Evolutionary conservation across 345 rosid genomes (phyloP).

Genomic region (Eucalyptus curtisii): DNA sequence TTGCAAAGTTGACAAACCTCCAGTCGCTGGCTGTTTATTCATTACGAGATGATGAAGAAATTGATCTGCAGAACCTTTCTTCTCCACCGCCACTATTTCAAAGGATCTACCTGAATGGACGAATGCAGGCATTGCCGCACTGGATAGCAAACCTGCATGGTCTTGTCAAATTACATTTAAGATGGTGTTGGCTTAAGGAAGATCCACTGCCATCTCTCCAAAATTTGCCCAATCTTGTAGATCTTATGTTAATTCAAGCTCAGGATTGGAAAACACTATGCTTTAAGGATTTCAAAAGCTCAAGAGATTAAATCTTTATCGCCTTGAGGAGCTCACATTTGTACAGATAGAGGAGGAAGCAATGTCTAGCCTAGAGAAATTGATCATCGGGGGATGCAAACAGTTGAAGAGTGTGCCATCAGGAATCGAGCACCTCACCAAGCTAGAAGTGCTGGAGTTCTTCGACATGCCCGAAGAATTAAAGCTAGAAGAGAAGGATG

Average conservation of each 20-base stretch:
- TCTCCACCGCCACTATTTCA: conserved; percentile 18
- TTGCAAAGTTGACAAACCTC: conserved; percentile 11
- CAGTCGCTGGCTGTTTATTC: conserved; percentile 10
- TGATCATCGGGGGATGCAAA: conserved; percentile 10
- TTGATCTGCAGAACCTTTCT: conserved; percentile 10
- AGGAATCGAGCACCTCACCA: conserved; percentile 13
- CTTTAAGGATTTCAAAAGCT: conserved; percentile 23
- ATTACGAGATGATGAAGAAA: neutral
- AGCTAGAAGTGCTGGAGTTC: conserved; percentile 11
- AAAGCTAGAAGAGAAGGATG: neutral
- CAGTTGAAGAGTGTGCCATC: conserved; percentile 2
- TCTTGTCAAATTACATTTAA: conserved; percentile 8
- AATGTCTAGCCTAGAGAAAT: conserved; percentile 11
- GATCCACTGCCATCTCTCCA: conserved; percentile 16
- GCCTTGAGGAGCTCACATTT: neutral
- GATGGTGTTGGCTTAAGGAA: conserved; percentile 6
- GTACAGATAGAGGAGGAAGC: conserved; percentile 11
- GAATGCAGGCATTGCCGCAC: conserved; percentile 2
- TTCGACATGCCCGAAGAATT: conserved; percentile 22
- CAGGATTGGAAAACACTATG: neutral
- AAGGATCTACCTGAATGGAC: conserved; percentile 15
- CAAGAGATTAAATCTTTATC: neutral
- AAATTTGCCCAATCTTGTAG: conserved; percentile 14
- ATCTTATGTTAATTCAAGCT: conserved; percentile 12
- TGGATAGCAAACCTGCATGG: conserved; percentile 11